Evolutionary conservation across 805 yeast genomes (phyloP), one percentile per base, ranked within the genome.

Genomic region (Candida verbasci): DNA sequence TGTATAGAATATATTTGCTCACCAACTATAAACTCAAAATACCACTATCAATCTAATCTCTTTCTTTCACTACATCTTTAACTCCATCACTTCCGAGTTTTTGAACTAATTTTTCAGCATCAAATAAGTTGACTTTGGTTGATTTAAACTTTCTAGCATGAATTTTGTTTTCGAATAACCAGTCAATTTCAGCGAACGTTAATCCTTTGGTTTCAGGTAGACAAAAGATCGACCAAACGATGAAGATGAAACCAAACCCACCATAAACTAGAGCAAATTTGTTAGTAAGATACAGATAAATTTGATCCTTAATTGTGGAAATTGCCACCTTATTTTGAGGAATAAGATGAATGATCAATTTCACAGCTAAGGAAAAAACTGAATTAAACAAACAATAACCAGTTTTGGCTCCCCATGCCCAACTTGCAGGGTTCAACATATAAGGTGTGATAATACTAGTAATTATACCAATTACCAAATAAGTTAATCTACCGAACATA

Each of bases 131-230:
- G 33, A 64, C 71, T 25, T 56, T 55, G 17, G 71, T 58, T 22
- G 38, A 35, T 38, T 55, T 56, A 57, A 72, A 72, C 46, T 66
- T 56, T 54, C 78, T 68, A 5, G 78, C 74, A 8, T 53, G 43
- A 24, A 65, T 53, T 3, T 48, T 42, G n/a, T 52, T 36, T 14
- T 42, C 62, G 55, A 78, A 80, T 60, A 79, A 56, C 36, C 62
- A 58, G 54, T 78, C 83, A 49, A 80, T 59, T 49, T 80, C 84
- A 34, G 77, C 80, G 49, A 63, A 77, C 0, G 83, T 74, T 53
- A 79, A 66, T 33, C 68, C 71, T 44, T 64, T 63, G 17, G 82
- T 73, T 53, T 80, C 86, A 7, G 86, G 85, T 34, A 78, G 59
- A 34, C 72, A 68, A 54, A 74, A 70, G 53, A 57, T 68, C 22